Evolutionary conservation across 345 rosid genomes (phyloP).

Genomic region (Aurinia saxatilis): DNA sequence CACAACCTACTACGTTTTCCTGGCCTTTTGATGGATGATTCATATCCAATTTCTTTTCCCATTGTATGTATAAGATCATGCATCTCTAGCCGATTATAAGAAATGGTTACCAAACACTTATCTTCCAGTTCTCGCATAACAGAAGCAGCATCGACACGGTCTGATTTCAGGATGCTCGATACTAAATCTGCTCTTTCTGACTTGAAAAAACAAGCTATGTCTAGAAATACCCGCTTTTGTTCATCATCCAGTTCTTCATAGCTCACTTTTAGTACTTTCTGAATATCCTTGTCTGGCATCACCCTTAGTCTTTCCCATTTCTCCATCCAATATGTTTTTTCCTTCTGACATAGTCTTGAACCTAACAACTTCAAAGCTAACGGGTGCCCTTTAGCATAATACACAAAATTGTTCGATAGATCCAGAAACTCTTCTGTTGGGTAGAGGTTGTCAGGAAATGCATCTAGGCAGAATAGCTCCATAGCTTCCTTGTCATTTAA

Average conservation of each 20-base stretch:
- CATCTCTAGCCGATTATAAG: conserved; percentile 12
- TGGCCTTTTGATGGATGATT: not conserved
- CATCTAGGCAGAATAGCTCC: conserved; percentile 14
- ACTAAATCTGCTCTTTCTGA: not conserved
- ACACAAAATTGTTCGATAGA: conserved; percentile 1
- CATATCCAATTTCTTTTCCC: conserved; percentile 23
- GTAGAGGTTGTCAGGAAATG: conserved; percentile 7
- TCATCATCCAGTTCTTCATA: conserved; percentile 19
- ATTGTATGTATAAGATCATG: conserved; percentile 32
- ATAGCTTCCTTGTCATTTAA: conserved; percentile 18
- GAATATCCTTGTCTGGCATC: conserved; percentile 20
- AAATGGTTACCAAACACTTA: conserved; percentile 21
- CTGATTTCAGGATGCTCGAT: conserved; percentile 2
- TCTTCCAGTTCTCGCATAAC: conserved; percentile 21
- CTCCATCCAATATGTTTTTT: conserved; percentile 9
- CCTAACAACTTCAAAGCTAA: conserved; percentile 33
- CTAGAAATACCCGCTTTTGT: conserved; percentile 28
- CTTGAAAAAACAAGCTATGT: conserved; percentile 35
- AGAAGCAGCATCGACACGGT: not conserved
- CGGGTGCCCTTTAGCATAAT: conserved; percentile 29
- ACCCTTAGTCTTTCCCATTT: not conserved
- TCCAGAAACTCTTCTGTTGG: not conserved
- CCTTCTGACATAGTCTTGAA: not conserved
- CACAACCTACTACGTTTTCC: conserved; percentile 28
- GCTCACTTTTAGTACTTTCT: conserved; percentile 9